A percentile compares a stretch with the other conserved stretches of the same genome.
Evolutionary conservation across 768 basidiomycete species (phyloP).

Genomic region (Lentinula sp.): DNA sequence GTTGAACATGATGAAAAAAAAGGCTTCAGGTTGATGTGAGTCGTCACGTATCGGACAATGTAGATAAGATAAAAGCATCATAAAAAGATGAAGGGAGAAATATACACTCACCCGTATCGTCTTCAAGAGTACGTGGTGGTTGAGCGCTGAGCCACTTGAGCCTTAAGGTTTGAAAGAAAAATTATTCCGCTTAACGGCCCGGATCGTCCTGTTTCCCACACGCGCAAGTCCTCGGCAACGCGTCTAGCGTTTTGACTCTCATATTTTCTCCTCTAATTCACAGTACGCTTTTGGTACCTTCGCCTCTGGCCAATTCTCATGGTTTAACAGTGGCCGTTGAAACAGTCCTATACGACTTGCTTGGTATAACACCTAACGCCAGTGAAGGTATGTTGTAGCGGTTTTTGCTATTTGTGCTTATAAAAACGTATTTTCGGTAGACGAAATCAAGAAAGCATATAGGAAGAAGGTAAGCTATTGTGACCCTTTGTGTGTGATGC

Average conservation of each 20-base stretch:
- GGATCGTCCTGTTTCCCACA: not conserved
- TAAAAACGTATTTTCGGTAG: constrained; percentile 25
- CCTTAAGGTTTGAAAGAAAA: not conserved
- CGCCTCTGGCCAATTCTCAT: not conserved
- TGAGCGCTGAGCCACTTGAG: not conserved
- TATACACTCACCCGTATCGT: constrained; percentile 7
- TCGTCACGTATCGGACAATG: constrained; percentile 64
- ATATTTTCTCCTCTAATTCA: not conserved
- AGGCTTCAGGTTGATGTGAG: constrained; percentile 21
- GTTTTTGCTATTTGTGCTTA: not conserved
- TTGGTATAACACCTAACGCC: constrained; percentile 67
- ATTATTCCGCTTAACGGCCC: not conserved
- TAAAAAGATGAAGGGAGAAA: constrained; percentile 32
- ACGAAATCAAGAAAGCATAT: constrained; percentile 92
- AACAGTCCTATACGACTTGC: constrained; percentile 80
- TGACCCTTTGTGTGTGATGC: constrained; percentile 6
- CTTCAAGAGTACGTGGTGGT: not conserved
- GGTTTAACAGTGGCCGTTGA: constrained; percentile 56
- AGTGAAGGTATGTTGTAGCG: constrained; percentile 50
- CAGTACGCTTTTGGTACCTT: not conserved
- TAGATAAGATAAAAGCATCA: constrained; percentile 70
- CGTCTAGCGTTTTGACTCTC: not conserved
- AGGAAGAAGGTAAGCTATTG: constrained; percentile 65
- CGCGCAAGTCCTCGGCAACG: not conserved
- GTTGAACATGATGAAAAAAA: constrained; percentile 1